Evolutionary conservation across 345 rosid genomes (phyloP).

Genomic region (Populus alba): DNA sequence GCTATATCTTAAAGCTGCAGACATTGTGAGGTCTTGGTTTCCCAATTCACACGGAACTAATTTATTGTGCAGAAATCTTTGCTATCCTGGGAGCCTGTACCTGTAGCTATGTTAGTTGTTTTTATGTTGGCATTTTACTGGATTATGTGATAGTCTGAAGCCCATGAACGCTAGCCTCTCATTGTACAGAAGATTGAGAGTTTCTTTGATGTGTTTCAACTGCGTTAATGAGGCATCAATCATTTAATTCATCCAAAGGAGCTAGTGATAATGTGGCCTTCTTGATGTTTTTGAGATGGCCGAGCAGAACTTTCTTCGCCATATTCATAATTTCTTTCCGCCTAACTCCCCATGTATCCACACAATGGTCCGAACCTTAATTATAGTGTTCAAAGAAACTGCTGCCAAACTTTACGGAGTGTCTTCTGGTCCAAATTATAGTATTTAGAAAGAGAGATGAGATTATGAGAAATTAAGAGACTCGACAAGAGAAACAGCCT

Average conservation of each 20-base stretch:
- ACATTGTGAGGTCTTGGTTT: too few relatives aligned
- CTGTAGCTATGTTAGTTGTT: background rate
- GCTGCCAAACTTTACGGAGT: background rate
- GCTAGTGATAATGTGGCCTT: background rate
- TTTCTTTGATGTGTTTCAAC: background rate
- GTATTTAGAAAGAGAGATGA: too few relatives aligned
- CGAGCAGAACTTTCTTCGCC: background rate
- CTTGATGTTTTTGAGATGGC: background rate
- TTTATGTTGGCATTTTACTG: background rate
- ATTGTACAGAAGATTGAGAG: background rate
- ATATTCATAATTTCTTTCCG: background rate
- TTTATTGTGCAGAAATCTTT: background rate
- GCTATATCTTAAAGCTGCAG: too few relatives aligned
- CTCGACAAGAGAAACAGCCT: too few relatives aligned
- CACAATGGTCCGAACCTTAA: slow-evolving; percentile 4
- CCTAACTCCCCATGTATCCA: background rate
- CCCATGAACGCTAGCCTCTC: background rate
- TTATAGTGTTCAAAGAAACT: background rate
- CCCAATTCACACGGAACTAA: background rate
- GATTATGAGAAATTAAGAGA: too few relatives aligned
- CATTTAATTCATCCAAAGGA: background rate
- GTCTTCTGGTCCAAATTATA: background rate
- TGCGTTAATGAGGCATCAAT: background rate
- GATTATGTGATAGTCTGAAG: background rate
- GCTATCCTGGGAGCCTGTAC: background rate